A percentile compares a stretch with the other conserved stretches of the same genome.
phyloP scores from a whole-genome alignment of 352 stramenopile species.

The Proteromonas lacertae region DNA sequence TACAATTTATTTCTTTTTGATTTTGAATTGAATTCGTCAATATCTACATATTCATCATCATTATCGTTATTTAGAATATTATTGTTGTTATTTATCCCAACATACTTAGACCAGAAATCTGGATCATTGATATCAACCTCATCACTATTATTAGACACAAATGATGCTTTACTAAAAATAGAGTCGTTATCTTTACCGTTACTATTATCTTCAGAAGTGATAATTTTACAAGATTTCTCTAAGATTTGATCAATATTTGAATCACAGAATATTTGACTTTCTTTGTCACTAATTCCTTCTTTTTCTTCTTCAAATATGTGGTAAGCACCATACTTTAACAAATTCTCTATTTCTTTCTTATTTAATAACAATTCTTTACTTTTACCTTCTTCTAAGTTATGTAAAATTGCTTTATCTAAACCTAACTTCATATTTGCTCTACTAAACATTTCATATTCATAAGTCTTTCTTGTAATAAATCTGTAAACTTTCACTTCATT shows the following conservation, averaged over 20 bases:
- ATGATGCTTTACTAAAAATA: conserved; percentile 14
- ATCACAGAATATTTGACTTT: conserved; percentile 30
- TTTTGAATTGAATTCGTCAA: no score
- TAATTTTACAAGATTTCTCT: conserved; percentile 17
- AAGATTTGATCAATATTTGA: conserved; percentile 79
- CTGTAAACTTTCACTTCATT: conserved; percentile 32
- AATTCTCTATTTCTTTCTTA: conserved; percentile 40
- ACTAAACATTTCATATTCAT: conserved; percentile 97
- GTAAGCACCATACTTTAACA: conserved; percentile 77
- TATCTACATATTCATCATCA: no score
- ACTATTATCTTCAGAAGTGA: conserved; percentile 28
- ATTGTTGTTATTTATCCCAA: no score
- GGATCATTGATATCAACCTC: conserved; percentile 70
- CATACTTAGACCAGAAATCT: conserved; percentile 48
- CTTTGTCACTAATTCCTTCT: conserved; percentile 64
- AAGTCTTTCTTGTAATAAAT: conserved; percentile 43
- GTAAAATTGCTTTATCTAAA: conserved; percentile 84
- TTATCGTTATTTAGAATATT: no score
- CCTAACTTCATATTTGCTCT: conserved; percentile 78
- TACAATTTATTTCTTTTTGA: no score
- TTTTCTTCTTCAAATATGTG: conserved; percentile 69
- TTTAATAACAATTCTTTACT: neutral
- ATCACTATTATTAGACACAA: conserved; percentile 22
- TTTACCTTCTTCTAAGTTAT: conserved; percentile 48
- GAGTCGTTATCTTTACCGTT: conserved; percentile 14